phyloP scores from a whole-genome alignment of 2,329 filamentous ascomycete genomes.

The Coccinonectria pachysandricola region DNA sequence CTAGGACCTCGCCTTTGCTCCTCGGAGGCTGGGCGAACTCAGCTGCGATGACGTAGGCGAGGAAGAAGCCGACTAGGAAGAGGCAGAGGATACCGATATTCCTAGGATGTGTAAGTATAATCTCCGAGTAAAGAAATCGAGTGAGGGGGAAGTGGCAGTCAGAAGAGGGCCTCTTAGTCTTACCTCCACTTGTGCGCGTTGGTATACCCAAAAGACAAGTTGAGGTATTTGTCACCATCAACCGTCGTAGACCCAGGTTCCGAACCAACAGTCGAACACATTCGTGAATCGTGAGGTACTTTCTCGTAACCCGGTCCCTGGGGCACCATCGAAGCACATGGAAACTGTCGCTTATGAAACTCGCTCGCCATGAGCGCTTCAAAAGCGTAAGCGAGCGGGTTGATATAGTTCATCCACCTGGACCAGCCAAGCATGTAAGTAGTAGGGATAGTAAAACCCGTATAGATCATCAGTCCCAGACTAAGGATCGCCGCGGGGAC shows the following conservation, averaged over 20 bases:
- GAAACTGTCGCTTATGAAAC: constrained; percentile 2
- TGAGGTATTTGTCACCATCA: constrained; percentile 1
- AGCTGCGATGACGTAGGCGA: constrained; percentile 49
- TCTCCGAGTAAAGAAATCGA: too few relatives aligned
- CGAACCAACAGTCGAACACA: constrained; percentile 1
- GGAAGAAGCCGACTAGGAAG: constrained; percentile 54
- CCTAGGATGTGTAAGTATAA: constrained; percentile 19
- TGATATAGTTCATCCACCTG: constrained; percentile 51
- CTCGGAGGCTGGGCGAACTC: constrained; percentile 54
- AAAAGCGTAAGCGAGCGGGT: constrained; percentile 44
- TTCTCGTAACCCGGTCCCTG: neutral
- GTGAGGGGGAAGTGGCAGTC: rapidly evolving
- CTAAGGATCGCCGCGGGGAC: constrained; percentile 45
- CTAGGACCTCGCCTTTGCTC: constrained; percentile 58
- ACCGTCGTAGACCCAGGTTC: neutral
- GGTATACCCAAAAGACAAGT: neutral
- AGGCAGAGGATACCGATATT: constrained; percentile 59
- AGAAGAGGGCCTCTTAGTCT: too few relatives aligned
- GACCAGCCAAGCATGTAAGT: constrained; percentile 19
- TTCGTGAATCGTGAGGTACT: neutral
- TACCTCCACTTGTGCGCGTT: neutral
- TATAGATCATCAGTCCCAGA: constrained; percentile 43
- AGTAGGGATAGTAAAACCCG: constrained; percentile 17
- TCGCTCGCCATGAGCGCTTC: constrained; percentile 15
- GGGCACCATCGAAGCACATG: neutral